Conservation (phyloP, 108 stramenopile species). For the Cyclotella kingstonii region DNA sequence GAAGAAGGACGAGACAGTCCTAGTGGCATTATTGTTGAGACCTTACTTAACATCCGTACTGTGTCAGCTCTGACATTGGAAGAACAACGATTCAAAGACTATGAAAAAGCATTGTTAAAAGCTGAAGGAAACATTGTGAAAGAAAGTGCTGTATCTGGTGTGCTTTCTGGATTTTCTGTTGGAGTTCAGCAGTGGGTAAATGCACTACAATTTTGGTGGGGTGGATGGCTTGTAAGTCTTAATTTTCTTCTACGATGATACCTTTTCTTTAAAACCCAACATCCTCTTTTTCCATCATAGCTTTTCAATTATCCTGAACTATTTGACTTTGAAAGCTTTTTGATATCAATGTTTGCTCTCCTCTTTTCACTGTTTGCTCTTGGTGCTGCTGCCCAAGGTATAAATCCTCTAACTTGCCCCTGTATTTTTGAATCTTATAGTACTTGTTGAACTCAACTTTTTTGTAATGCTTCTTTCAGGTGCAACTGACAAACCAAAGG, state of each 20-base stretch:
- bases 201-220: constrained; percentile 72
- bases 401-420: background rate
- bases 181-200: constrained; percentile 39
- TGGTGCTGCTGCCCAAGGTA: constrained; percentile 69
- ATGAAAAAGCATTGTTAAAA: constrained; percentile 47
- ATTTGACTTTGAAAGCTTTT: constrained; percentile 62
- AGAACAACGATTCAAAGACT: constrained; percentile 53
- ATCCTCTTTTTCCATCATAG: background rate
- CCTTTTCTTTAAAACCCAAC: background rate
- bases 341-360: constrained; percentile 73
- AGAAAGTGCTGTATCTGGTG: constrained; percentile 28
- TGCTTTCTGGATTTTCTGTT: constrained; percentile 25
- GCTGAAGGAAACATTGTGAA: constrained; percentile 29
- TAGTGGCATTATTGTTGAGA: constrained; percentile 73
- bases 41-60: constrained; percentile 74
- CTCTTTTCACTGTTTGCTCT: constrained; percentile 75
- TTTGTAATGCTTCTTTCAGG: background rate
- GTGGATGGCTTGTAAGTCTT: constrained; percentile 50
- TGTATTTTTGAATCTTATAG: background rate
- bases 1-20: constrained; percentile 56
- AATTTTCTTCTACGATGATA: too few relatives aligned
- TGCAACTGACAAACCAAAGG: constrained; percentile 61
- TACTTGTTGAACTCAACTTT: background rate
- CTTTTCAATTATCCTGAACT: constrained; percentile 50
- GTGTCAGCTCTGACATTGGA: constrained; percentile 70